Base-by-base conservation (phyloP, 148 eudicot species). In the Camellia lanceoleosa region DNA sequence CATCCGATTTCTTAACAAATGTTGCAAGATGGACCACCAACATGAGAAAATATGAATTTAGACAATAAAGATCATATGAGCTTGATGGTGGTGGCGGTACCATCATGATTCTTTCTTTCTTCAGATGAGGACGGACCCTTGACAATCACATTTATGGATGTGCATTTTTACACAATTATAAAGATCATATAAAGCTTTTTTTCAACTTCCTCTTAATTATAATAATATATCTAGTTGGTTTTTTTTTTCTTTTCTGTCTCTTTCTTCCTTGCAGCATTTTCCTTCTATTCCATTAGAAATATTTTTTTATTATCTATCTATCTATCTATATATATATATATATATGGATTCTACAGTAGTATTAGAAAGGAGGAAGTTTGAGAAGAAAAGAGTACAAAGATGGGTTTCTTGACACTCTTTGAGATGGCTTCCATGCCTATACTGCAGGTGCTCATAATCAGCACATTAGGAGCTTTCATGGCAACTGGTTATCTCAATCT, bases 401-500 rank as follows among this genome's bases (percentile, higher is more conserved):
- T 84, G 86, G 83, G 86, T 30, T 80, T 84, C 71, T 72, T 58
- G 65, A 46, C 81, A 11, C 83, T 87, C 10, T 38, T 87, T 3
- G 80, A 77, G 69, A 85, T 80, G 80, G 87, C 89, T 54, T 82
- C 87, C 13, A 73, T 80, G 81, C 83, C 86, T 0, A 77, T 76
- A 64, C 2, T 84, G n/a, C 86, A 84, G 62, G 83, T 84, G 77
- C 78, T 87, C 38, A 1, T 87, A 19, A 43, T 87, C 4, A 74
- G 85, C 72, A 10, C 70, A 2, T 77, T 84, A 44, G 89, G 89
- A 79, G 89, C 89, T 68, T 77, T 82, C 73, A 79, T 87, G 87
- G 89, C 87, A 15, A 80, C 87, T 11, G 63, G 73, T 51, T 79
- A 75, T 77, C 70, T 80, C 82, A 77, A 82, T 52, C 83, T 87